Evolutionary conservation across 2,329 filamentous ascomycete species (phyloP).

Genomic region (Ramichloridium luteum): DNA sequence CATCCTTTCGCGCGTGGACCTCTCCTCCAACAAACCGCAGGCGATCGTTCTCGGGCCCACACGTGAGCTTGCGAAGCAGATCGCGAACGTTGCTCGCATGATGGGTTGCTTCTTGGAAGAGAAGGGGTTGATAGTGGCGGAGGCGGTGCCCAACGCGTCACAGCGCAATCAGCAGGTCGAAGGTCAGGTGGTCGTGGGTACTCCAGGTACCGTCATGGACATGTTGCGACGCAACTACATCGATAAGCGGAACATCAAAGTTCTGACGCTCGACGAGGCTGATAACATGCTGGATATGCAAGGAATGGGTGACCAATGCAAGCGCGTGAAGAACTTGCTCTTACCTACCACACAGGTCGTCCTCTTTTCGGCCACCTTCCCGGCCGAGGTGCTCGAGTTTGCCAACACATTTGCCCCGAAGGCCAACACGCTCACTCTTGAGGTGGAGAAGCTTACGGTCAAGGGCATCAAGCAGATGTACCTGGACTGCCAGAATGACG

Average conservation of each 20-base stretch:
- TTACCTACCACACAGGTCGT: constrained; percentile 71
- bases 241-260: constrained; percentile 57
- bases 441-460: constrained; percentile 85
- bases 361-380: constrained; percentile 91
- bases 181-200: constrained; percentile 77
- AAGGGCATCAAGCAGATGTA: constrained; percentile 97
- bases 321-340: constrained; percentile 69
- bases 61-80: constrained; percentile 89
- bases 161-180: constrained; percentile 56
- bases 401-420: constrained; percentile 73
- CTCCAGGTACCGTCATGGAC: constrained; percentile 85
- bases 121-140: constrained; percentile 58
- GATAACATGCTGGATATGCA: constrained; percentile 98
- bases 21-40: constrained; percentile 60
- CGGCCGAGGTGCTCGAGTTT: constrained; percentile 71
- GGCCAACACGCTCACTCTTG: constrained; percentile 75
- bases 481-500: constrained; percentile 74
- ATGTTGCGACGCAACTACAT: constrained; percentile 67
- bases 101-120: constrained; percentile 67
- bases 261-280: constrained; percentile 89
- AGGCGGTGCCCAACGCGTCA: constrained; percentile 69
- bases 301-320: constrained; percentile 87
- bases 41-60: constrained; percentile 83
- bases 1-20: constrained; percentile 74
- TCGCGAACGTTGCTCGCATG: constrained; percentile 66